A percentile compares a stretch with the other conserved stretches of the same genome.
These are phyloP conservation scores for Talaromyces sp. DNA, from an alignment of 2,329 filamentous ascomycete species.

Conservation along the genomic window DNA sequence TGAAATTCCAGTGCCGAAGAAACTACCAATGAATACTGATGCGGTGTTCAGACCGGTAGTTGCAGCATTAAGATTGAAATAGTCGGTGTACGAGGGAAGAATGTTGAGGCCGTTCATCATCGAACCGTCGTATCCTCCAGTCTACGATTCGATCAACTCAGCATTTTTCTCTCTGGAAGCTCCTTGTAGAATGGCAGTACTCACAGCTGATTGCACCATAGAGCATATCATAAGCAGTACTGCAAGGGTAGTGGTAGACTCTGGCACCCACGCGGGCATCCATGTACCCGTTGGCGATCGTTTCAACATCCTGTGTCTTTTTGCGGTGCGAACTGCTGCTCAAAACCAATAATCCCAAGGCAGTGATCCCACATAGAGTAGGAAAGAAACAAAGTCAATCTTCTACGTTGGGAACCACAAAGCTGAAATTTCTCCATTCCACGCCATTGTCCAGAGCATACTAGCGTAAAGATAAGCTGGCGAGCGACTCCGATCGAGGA, in stretches of 20 bases:
- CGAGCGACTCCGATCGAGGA: background rate
- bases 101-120: slow-evolving; percentile 59
- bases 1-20: slow-evolving; percentile 72
- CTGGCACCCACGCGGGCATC: slow-evolving; percentile 48
- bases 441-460: background rate
- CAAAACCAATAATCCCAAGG: background rate
- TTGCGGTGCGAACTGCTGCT: background rate
- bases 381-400: background rate
- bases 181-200: slow-evolving; percentile 1
- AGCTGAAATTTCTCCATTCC: background rate
- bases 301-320: slow-evolving; percentile 29
- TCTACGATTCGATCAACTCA: slow-evolving; percentile 19
- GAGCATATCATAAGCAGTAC: slow-evolving; percentile 45
- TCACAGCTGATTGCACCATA: slow-evolving; percentile 44
- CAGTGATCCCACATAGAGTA: too few species aligned
- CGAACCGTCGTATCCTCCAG: slow-evolving; percentile 44
- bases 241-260: slow-evolving; percentile 33
- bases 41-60: slow-evolving; percentile 56
- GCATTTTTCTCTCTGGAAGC: background rate
- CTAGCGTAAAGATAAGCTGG: slow-evolving; percentile 6
- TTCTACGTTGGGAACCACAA: background rate
- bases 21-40: slow-evolving; percentile 67
- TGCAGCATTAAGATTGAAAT: slow-evolving; percentile 53
- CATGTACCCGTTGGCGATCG: slow-evolving; percentile 44
- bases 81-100: slow-evolving; percentile 54